Base-by-base conservation (phyloP, 345 rosid genomes). In the Gossypium arboreum region DNA sequence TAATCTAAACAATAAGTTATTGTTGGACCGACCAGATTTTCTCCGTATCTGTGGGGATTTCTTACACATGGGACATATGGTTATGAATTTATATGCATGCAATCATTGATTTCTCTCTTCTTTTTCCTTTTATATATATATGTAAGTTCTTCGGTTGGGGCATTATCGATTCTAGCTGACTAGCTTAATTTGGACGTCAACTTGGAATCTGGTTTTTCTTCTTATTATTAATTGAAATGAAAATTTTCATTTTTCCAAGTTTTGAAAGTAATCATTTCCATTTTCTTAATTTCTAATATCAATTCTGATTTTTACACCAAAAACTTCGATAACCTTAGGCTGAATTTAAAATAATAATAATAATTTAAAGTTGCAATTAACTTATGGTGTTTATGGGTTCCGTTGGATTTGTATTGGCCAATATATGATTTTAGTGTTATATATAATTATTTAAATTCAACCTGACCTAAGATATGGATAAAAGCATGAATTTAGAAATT, bases 11-110 rank as follows among this genome's bases (percentile, higher is more conserved):
- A 66, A 47, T 12, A 67, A 67, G 47, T 7, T 17, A 15, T 25
- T 22, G 43, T 29, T 69, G 73, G 60, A 69, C 60, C 47, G 7
- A 69, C 7, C 47, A 10, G 60, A 69, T 51, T 51, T 69, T 4
- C 73, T 17, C 73, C 73, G 24, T 29, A 52, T 43, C 73, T 29
- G 47, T 69, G 73, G 73, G 73, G 73, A 69, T 69, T 51, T 69
- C 13, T 9, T 17, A 29, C 73, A 69, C 73, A 69, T 69, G 73
- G 58, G 24, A 27, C 45, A 27, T 50, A 16, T 25, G 59, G 15
- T 48, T 65, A 43, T 43, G 9, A 34, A 34, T 34, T 34, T 34
- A 34, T 2, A 48, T 47, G 18, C 3, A 1, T 2, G 25, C 48
- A 9, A 45, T 43, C 34, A 20, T 20, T 48, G 3, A 18, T 56